These are phyloP conservation scores for Rhipidocladum racemiflorum DNA, from an alignment of 176 grass and related monocot genomes.

Conservation along the genomic window DNA sequence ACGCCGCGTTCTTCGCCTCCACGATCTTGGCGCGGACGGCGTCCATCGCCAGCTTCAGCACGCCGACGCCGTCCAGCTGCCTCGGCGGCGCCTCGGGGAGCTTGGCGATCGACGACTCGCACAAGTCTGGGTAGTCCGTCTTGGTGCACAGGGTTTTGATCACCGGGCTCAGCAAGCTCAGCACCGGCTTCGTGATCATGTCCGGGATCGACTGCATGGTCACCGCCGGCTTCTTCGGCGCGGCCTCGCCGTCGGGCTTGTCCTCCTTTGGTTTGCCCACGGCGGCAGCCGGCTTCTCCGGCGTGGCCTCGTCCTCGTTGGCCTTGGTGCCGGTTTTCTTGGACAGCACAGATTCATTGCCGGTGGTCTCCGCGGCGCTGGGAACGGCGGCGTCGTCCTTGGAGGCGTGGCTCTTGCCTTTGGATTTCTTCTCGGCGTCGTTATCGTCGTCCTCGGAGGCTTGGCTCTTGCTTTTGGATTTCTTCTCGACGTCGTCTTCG, in stretches of 20 bases:
- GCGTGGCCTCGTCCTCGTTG: neutral
- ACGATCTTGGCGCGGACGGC: conserved; percentile 29
- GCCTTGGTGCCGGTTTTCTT: neutral
- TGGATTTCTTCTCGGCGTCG: neutral
- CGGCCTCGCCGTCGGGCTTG: neutral
- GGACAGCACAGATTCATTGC: neutral
- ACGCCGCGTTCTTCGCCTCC: conserved; percentile 18
- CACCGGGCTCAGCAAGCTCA: neutral
- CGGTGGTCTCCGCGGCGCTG: neutral
- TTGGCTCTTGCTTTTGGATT: neutral
- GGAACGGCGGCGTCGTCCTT: neutral
- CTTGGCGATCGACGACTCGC: conserved; percentile 33
- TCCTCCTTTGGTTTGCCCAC: neutral
- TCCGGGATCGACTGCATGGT: neutral
- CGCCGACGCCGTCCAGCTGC: neutral
- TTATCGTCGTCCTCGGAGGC: neutral
- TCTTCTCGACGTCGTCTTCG: neutral
- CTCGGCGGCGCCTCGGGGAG: neutral
- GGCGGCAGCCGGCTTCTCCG: neutral
- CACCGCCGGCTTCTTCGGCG: neutral
- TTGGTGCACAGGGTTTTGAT: conserved; percentile 32
- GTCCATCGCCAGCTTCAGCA: conserved; percentile 47
- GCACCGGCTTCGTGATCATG: neutral
- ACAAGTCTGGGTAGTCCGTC: conserved; percentile 27
- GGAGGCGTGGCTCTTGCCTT: neutral